Evolutionary conservation across 768 basidiomycete species (phyloP).

Genomic region (Mycena haematopus): DNA sequence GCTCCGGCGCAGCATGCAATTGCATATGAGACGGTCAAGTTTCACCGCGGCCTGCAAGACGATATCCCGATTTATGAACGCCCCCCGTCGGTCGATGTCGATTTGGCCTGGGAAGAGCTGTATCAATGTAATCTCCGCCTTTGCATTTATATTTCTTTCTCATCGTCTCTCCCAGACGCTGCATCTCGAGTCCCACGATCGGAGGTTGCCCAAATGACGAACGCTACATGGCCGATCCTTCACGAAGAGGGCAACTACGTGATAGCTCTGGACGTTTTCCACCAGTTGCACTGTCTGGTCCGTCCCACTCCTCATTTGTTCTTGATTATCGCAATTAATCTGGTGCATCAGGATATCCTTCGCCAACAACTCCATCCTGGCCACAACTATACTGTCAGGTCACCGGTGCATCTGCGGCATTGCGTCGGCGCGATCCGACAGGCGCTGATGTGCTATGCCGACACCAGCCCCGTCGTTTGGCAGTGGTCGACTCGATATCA

Average conservation of each 20-base stretch:
- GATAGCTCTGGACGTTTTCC: constrained; percentile 31
- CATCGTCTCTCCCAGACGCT: constrained; percentile 14
- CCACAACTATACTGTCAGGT: constrained; percentile 19
- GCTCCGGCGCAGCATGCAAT: constrained; percentile 27
- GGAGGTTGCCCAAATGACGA: constrained; percentile 26
- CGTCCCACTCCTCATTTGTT: neutral
- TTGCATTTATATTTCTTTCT: neutral
- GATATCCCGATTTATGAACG: constrained; percentile 29
- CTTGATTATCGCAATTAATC: neutral
- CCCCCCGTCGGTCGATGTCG: constrained; percentile 25
- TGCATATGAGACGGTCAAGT: constrained; percentile 26
- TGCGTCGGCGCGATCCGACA: constrained; percentile 30
- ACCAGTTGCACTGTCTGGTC: constrained; percentile 34
- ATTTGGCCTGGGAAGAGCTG: constrained; percentile 30
- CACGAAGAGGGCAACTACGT: constrained; percentile 29
- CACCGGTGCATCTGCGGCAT: constrained; percentile 24
- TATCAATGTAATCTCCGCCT: constrained; percentile 18
- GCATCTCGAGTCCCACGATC: constrained; percentile 25
- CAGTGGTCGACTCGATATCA: constrained; percentile 26
- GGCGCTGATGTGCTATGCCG: constrained; percentile 30
- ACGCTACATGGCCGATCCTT: constrained; percentile 31
- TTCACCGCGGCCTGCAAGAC: constrained; percentile 22
- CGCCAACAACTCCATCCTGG: constrained; percentile 22
- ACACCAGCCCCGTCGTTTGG: constrained; percentile 30
- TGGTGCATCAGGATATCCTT: constrained; percentile 22